Base-by-base conservation (phyloP, 1,284 basidiomycete genomes). In the Cutaneotrichosporon sp. region DNA sequence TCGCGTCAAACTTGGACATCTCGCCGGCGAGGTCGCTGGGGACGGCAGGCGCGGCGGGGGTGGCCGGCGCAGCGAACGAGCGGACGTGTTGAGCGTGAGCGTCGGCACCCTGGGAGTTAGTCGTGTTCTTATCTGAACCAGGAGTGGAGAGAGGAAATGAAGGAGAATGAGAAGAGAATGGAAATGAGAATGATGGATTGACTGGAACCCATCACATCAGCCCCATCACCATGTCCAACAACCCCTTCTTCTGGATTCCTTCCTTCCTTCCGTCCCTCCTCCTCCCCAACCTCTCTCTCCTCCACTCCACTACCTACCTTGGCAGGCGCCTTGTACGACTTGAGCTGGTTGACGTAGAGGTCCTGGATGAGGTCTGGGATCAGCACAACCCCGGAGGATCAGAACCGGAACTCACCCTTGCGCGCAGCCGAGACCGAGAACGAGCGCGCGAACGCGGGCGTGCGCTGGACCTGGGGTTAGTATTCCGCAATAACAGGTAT, bases 331-430 rank as follows among this genome's bases (percentile, higher is more conserved):
- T 93, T 96, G 88, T 95, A 97, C 21, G 86, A 81, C 84, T 91
- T 96, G 77, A 97, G 86, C 84, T 96, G 90, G 76, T 86, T 88
- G 72, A 97, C 75, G 83, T 97, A 97, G 63, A 96, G 80, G 72
- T 97, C 92, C 86, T 96, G 91, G 64, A 97, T 85, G 74, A 96
- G 84, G 84, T 97, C 94, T 96, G 76, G 10, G 2, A 38, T 58
- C 42, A 60, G 65, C 56, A 26, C 42, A 36, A 11, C 6, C 49
- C 9, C 38, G 18, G 21, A 22, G 16, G 13, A 42, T 18, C 34
- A 36, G 40, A 42, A 55, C 56, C 13, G 8, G 31, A 50, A 82
- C 85, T 60, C 74, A 89, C 90, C 89, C 84, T 87, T 89, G 81
- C 88, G 88, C 64, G 85, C 79, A 49, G 85, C 82, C 61, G 88